Evolutionary conservation across 1,284 basidiomycete species (phyloP), one percentile per base, ranked within the genome.

Genomic region (Neolentinus lepideus): DNA sequence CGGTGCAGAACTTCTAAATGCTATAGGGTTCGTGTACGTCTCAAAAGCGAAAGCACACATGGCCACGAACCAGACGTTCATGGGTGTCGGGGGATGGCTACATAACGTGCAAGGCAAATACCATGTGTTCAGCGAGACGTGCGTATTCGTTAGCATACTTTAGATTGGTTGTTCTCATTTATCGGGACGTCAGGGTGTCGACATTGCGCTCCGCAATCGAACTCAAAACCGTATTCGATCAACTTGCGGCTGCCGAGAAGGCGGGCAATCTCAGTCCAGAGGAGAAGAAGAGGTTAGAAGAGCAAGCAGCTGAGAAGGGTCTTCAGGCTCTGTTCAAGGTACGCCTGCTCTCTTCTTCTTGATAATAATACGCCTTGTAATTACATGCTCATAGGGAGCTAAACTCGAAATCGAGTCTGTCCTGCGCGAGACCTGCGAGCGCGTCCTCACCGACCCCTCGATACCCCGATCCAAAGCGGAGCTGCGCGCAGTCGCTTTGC

Each of bases 271-370:
- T 98, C 54, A 80, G 79, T 2, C 84, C 91, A 0, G 96, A 97
- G 58, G 90, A 95, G 67, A 89, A 90, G 73, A 84, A 84, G 65
- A 86, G 91, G 62, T 75, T 99, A 1, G 97, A 99, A 67, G 96
- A 99, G 65, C 90, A 94, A 66, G 96, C 96, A 1, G 94, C 97
- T 0, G 93, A 97, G 74, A 98, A 98, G 71, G 92, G 90, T n/a
- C 68, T 96, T 8, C 88, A 94, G 62, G 93, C 93, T 0, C 73
- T 96, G 25, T 96, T 95, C 83, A 96, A 96, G 78, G 90, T 88
- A 52, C 31, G 69, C 56, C 2, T 11, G 58, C 38, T 48, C 2
- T 26, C 35, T 2, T 29, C 14, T 56, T 45, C 26, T 24, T 43
- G 47, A 4, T 38, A n/a, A n/a, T 24, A 21, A 36, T 47, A 27